Evolutionary conservation across 139 green algal genomes (phyloP).

Genomic region (Haematococcus lacustris): DNA sequence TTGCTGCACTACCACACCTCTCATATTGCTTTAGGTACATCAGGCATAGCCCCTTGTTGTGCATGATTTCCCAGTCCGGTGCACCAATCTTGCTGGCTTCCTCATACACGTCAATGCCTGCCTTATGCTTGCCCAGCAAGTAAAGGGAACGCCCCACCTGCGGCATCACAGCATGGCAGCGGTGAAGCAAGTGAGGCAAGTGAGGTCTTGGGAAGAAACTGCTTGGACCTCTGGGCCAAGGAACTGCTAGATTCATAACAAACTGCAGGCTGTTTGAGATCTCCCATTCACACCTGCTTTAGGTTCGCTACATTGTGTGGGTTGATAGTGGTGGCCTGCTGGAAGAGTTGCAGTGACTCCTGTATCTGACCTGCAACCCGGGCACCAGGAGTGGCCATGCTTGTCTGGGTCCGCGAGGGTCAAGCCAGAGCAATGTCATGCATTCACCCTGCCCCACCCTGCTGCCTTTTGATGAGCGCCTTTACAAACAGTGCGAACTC

Average conservation of each 20-base stretch:
- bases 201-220: background rate
- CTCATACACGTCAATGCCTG: constrained; percentile 67
- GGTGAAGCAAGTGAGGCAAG: background rate
- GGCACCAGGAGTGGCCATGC: background rate
- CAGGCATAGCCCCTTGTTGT: constrained; percentile 64
- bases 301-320: constrained; percentile 61
- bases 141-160: constrained; percentile 65
- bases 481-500: constrained; percentile 69
- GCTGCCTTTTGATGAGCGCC: constrained; percentile 62
- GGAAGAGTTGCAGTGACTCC: constrained; percentile 65
- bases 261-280: background rate
- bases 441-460: constrained; percentile 26
- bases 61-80: constrained; percentile 73
- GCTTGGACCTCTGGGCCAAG: background rate
- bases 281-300: constrained; percentile 47
- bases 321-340: constrained; percentile 61
- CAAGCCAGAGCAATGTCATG: background rate
- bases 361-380: constrained; percentile 46
- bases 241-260: background rate
- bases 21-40: constrained; percentile 49
- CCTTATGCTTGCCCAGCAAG: constrained; percentile 67
- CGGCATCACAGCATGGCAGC: background rate
- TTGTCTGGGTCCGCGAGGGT: background rate
- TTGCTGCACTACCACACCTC: constrained; percentile 7
- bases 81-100: constrained; percentile 53